Evolutionary conservation across 129 eudicot species (phyloP).

Genomic region (Solidago caesia): DNA sequence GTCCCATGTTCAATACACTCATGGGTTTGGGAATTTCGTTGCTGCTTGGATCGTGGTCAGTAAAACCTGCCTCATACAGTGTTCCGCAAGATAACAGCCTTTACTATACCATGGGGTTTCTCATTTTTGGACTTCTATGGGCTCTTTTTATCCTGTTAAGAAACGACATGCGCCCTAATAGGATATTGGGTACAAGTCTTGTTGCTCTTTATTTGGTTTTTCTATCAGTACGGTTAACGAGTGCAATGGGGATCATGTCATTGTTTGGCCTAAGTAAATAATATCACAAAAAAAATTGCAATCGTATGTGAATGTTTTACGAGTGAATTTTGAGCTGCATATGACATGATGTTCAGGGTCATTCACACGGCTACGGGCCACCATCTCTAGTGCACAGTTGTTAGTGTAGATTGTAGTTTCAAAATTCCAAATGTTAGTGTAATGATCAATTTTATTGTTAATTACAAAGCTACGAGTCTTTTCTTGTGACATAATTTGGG

Average conservation of each 20-base stretch:
- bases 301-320: constrained; percentile 2
- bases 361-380: background rate
- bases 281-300: constrained; percentile 5
- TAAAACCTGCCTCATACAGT: constrained; percentile 43
- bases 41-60: constrained; percentile 79
- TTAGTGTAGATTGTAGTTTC: constrained; percentile 15
- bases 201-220: constrained; percentile 63
- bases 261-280: constrained; percentile 41
- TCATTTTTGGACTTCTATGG: constrained; percentile 67
- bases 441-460: background rate
- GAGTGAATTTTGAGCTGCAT: constrained; percentile 8
- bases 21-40: constrained; percentile 83
- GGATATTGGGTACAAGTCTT: constrained; percentile 77
- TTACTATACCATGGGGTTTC: constrained; percentile 73
- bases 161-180: constrained; percentile 83
- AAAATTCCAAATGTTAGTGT: background rate
- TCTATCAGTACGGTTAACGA: constrained; percentile 48
- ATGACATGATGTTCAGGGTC: background rate
- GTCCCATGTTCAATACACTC: constrained; percentile 93
- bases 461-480: background rate
- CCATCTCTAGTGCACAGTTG: constrained; percentile 19
- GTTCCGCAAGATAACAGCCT: constrained; percentile 73
- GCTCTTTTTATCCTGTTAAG: constrained; percentile 61
- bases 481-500: constrained; percentile 1
- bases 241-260: constrained; percentile 59